A percentile compares a stretch with the other conserved stretches of the same genome.
Conservation (phyloP, 2,329 filamentous ascomycete species). For the Colletotrichum kahawae region DNA sequence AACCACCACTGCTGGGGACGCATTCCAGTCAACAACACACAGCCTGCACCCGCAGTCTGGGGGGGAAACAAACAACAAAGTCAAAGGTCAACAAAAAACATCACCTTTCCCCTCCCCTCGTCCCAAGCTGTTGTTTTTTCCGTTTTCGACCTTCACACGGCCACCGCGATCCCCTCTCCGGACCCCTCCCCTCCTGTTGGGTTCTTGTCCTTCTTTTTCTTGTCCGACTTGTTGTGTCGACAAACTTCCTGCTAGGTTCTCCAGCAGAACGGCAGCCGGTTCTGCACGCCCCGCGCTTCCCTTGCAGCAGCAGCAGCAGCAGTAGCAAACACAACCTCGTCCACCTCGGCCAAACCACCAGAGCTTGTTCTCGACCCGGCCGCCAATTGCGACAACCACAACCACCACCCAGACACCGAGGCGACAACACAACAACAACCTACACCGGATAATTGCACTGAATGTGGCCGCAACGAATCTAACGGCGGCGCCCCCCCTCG, state of each 20-base stretch:
- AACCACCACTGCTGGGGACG: constrained; percentile 10
- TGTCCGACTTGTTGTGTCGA: constrained; percentile 3
- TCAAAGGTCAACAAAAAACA: constrained; percentile 21
- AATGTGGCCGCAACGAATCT: constrained; percentile 17
- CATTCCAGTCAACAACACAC: constrained; percentile 22
- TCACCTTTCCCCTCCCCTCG: background rate
- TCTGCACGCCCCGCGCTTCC: constrained; percentile 16
- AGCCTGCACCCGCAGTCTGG: background rate
- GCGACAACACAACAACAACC: background rate
- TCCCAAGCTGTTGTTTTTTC: background rate
- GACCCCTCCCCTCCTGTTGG: background rate
- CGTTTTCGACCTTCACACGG: background rate
- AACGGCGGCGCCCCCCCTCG: constrained; percentile 18
- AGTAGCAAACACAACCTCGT: background rate
- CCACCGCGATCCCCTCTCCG: background rate
- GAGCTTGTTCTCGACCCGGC: background rate
- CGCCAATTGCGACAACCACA: background rate
- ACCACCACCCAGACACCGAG: background rate
- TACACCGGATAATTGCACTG: constrained; percentile 5
- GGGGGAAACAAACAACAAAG: constrained; percentile 17
- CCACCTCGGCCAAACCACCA: background rate
- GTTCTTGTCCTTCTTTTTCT: background rate
- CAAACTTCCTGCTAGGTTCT: background rate
- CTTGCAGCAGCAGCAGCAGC: background rate
- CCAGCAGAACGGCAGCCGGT: constrained; percentile 17